Evolutionary conservation across 495 filamentous ascomycete genomes (phyloP), one percentile per base, ranked within the genome.

Genomic region (Talaromyces liani): DNA sequence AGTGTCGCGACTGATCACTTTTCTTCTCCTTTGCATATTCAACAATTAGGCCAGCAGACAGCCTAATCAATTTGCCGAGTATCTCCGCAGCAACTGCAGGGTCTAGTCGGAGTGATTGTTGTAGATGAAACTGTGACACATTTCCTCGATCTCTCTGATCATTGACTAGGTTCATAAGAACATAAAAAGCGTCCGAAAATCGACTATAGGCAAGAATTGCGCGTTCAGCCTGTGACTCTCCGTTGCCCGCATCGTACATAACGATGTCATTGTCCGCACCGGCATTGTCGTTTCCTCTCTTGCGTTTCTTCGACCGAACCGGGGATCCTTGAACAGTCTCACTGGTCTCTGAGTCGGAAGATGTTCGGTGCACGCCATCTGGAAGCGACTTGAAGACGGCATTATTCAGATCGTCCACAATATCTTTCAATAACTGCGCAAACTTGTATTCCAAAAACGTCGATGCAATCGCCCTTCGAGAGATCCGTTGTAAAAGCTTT

Each of bases 381-480:
- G 66, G 69, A 24, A 76, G 51, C 10, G 67, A 68, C 60, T 69
- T 64, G 62, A 72, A 69, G 34, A 80, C 71, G 36, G 73, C 76
- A 14, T 72, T 68, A 59, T 74, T 71, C 64, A 80, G 57, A 62
- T 79, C 78, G 25, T 71, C 66, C 33, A 79, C 67, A 3, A 73
- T 69, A 63, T 76, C 69, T 61, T 74, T 71, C 18, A 85, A 51
- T 55, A 81, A 76, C 1, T 66, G 70, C 20, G 77, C 64, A 49
- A 87, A 82, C n/a, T 80, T 79, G 60, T 82, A 76, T 16, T 81
- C 77, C 25, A 72, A 76, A 22, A 87, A 65, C 10, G 81, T 77
- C 31, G 75, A 72, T 14, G 83, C 82, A n/a, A 80, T 61, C 36
- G 69, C 80, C 34, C 77, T 71, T 3, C 74, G 64, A 8, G 81